A percentile compares a stretch with the other conserved stretches of the same genome.
These are phyloP conservation scores for Rhododendron kiyosumense DNA, from an alignment of 148 eudicot genomes.

Conservation along the genomic window DNA sequence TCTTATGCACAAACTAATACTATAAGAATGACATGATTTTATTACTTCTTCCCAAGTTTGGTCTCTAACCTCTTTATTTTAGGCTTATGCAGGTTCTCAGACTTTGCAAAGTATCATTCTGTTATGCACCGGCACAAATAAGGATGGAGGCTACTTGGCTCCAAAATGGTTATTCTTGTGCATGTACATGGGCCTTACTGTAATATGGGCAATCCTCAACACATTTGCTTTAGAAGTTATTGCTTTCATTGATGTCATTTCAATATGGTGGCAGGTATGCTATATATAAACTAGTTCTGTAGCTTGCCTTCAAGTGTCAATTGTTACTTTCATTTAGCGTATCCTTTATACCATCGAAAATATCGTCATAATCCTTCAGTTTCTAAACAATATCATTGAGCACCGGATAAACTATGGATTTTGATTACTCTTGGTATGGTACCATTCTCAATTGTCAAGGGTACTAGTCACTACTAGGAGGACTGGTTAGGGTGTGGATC, in stretches of 20 bases:
- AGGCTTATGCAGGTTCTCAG: conserved; percentile 69
- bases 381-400: not conserved
- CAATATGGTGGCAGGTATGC: conserved; percentile 64
- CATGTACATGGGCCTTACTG: conserved; percentile 46
- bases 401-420: not conserved
- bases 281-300: not conserved
- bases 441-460: not conserved
- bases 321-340: not conserved
- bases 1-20: not conserved
- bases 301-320: not conserved
- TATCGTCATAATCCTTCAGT: not conserved
- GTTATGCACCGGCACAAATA: conserved; percentile 55
- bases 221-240: conserved; percentile 61
- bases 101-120: conserved; percentile 57
- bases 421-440: not conserved
- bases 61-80: not conserved
- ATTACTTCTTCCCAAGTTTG: not conserved
- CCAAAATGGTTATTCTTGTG: conserved; percentile 58
- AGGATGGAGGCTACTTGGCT: conserved; percentile 60
- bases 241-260: conserved; percentile 49
- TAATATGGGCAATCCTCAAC: conserved; percentile 65
- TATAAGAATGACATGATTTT: not conserved
- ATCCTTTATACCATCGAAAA: not conserved
- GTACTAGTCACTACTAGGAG: not conserved
- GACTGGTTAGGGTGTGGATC: not conserved